Base-by-base conservation (phyloP, 768 basidiomycete genomes). In the Tylopilus felleus region DNA sequence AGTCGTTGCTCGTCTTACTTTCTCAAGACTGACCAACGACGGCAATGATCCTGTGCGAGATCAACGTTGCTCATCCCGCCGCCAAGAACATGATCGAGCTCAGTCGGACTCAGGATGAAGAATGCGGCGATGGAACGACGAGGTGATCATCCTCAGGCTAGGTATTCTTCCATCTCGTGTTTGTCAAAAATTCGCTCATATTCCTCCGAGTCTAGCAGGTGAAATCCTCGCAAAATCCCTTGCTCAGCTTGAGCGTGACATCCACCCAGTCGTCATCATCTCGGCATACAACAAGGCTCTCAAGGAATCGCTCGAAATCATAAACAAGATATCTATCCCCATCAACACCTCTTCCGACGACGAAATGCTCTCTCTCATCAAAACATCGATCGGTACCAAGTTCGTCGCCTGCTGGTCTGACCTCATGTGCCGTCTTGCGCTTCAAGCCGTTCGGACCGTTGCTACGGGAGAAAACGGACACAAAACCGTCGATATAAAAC, bases 61-160 rank as follows among this genome's bases (percentile, higher is more conserved):
- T 98, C 61, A 96, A 99, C 62, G 97, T 99, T 28, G 94, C 95
- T 2, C 97, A 99, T 64, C 97, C 96, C 4, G 97, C 97, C 25
- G 96, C 97, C 23, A 99, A 98, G 77, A 97, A 95, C 62, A 98
- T 99, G 96, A 97, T 99, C 59, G 97, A 99, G 74, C 84, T 98
- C 12, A 93, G 92, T 63, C 75, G 97, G 68, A 98, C 29, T 29
- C 29, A 29, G 29, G 29, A 29, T 10, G 29, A 29, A 29, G 29
- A 29, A 67, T 97, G 97, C 60, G 97, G 96, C 44, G 97, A 98
- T 72, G 97, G 96, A 54, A 29, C 29, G 2, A 29, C 29, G 29
- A 29, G 29, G 7, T 8, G 29, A 29, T 29, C 29, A 29, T 29
- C 29, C 29, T 29, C 3, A n/a, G n/a, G n/a, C 81, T 98, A 16